These are phyloP conservation scores for Strobilomyces dryophilus DNA, from an alignment of 768 basidiomycete species.

Conservation along the genomic window DNA sequence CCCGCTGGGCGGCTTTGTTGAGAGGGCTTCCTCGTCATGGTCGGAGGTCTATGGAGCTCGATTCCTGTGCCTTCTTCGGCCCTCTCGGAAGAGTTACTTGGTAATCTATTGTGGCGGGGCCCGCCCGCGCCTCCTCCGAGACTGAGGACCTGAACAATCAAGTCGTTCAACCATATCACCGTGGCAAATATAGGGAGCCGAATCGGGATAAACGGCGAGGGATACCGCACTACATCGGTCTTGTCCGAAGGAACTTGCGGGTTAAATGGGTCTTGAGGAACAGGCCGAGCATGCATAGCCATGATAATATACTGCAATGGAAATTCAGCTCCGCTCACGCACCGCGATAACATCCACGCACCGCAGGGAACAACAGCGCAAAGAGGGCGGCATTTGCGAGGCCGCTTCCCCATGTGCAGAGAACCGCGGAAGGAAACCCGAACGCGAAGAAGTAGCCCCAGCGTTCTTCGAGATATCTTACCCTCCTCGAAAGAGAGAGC, in stretches of 20 bases:
- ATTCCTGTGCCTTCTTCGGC: conserved; percentile 57
- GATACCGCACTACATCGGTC: conserved; percentile 49
- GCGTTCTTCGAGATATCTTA: conserved; percentile 77
- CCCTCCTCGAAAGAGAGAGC: conserved; percentile 59
- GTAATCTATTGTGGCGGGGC: conserved; percentile 24
- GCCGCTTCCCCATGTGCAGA: conserved; percentile 70
- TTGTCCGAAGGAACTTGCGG: conserved; percentile 39
- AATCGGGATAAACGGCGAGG: conserved; percentile 76
- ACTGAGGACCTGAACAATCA: conserved; percentile 58
- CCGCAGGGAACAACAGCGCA: conserved; percentile 75
- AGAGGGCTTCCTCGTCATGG: conserved; percentile 5
- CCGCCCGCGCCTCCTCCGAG: conserved; percentile 39
- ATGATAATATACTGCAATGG: conserved; percentile 72
- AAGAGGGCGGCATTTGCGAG: conserved; percentile 82
- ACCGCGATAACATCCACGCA: conserved; percentile 34
- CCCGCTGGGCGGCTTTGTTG: conserved; percentile 13
- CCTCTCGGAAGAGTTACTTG: conserved; percentile 51
- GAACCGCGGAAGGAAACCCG: conserved; percentile 68
- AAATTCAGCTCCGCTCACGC: conserved; percentile 1
- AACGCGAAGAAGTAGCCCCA: conserved; percentile 90
- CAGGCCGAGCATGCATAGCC: conserved; percentile 72
- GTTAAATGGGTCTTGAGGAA: conserved; percentile 73
- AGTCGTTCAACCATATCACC: conserved; percentile 73
- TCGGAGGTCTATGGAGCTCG: conserved; percentile 17
- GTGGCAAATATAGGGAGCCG: conserved; percentile 71